Base-by-base conservation (phyloP, 805 yeast genomes). In the Saccharomycopsis sp. region DNA sequence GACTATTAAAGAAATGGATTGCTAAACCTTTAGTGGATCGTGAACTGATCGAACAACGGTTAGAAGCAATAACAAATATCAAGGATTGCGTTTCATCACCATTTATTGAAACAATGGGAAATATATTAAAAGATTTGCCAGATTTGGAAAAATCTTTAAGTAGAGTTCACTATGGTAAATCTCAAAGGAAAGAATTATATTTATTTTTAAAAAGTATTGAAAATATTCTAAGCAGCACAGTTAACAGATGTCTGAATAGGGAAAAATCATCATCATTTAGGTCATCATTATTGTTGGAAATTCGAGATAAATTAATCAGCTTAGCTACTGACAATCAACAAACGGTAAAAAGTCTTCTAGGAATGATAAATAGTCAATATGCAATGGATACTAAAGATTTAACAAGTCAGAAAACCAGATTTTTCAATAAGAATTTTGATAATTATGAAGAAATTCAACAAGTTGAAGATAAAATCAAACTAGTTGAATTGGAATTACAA, bases 1-100 rank as follows among this genome's bases (percentile, higher is more conserved):
- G 96, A 43, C 54, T 76, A 47, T 59, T 93, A 11, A 67, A 70
- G 23, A 65, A 72, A 31, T 93, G 98, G 98, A 63, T 89, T 0
- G 68, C 77, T 1, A 67, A 71, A 48, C 98, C 98, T 1, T 66
- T 89, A 19, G 61, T 75, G 0, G 69, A 77, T 35, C 64, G 68
- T 24, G 67, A 63, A 1, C 63, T 63, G 6, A 82, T 93, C 2
- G 69, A 72, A 44, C 67, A 69, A n/a, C 69, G 98, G 21, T 63
- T 73, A 0, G 74, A 73, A 33, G 87, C 95, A 0, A 71, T 81
- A 4, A 71, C 69, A 19, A 71, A 74, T 45, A 58, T 80, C 3
- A 64, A 63, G 1, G 58, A 59, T 4, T 60, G 24, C 28, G 64
- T 14, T 67, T 68, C 47, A 14, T 21, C 16, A 13, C 59, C 65